These are phyloP conservation scores for Aspergillus sp. DNA, from an alignment of 2,329 filamentous ascomycete genomes.

Conservation along the genomic window DNA sequence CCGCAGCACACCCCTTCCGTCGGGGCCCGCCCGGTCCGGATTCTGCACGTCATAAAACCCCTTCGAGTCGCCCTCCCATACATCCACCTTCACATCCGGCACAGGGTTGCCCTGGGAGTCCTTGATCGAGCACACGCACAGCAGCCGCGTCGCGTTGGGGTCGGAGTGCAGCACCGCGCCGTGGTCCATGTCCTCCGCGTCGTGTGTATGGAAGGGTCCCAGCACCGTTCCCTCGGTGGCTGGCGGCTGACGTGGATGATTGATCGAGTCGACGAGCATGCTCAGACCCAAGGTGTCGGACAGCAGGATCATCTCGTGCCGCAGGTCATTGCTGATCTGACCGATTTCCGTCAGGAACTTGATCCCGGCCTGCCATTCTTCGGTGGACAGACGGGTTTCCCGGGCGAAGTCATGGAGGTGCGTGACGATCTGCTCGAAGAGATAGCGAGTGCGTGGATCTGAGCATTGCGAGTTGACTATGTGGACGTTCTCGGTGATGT, in stretches of 20 bases:
- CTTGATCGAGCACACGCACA: slow-evolving; percentile 19
- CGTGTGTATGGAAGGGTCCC: slow-evolving; percentile 28
- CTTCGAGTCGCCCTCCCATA: slow-evolving; percentile 28
- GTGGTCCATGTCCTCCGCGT: slow-evolving; percentile 19
- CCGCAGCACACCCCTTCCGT: slow-evolving; percentile 22
- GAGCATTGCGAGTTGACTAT: background rate
- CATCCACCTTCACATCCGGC: slow-evolving; percentile 17
- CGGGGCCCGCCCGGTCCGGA: slow-evolving; percentile 17
- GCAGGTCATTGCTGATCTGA: background rate
- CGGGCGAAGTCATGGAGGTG: background rate
- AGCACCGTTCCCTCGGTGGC: slow-evolving; percentile 27
- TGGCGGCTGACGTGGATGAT: slow-evolving; percentile 16
- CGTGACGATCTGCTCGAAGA: background rate
- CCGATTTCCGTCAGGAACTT: slow-evolving; percentile 1
- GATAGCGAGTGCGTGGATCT: background rate
- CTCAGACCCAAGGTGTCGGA: slow-evolving; percentile 25
- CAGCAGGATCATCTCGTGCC: slow-evolving; percentile 5
- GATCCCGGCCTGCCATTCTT: slow-evolving; percentile 1
- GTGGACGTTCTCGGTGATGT: slow-evolving; percentile 1
- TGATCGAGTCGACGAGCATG: slow-evolving; percentile 25
- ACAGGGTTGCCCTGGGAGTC: slow-evolving; percentile 21
- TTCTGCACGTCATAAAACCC: slow-evolving; percentile 29
- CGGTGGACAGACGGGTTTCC: background rate
- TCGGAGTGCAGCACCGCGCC: slow-evolving; percentile 20
- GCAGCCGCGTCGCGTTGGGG: slow-evolving; percentile 15